phyloP scores from a whole-genome alignment of 768 basidiomycete species.

The Amanita fuliginea region DNA sequence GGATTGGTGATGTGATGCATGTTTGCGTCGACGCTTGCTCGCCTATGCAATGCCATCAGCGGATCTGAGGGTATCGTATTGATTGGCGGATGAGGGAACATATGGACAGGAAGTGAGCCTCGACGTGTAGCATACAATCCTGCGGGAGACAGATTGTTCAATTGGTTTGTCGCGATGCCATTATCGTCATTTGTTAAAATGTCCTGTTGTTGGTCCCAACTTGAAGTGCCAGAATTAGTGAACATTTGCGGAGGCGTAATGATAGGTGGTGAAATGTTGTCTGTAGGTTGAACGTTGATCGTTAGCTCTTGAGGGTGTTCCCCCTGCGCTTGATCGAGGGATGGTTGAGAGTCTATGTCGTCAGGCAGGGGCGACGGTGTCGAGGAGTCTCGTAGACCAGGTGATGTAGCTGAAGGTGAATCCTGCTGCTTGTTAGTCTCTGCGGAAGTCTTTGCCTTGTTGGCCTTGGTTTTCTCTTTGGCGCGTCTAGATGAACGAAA shows the following conservation, averaged over 20 bases:
- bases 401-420: conserved; percentile 6
- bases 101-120: conserved; percentile 43
- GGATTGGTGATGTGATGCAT: conserved; percentile 38
- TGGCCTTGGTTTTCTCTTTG: conserved; percentile 64
- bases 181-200: conserved; percentile 1
- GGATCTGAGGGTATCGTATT: conserved; percentile 22
- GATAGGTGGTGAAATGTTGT: conserved; percentile 11
- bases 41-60: conserved; percentile 29
- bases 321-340: not conserved
- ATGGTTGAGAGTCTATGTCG: conserved; percentile 1
- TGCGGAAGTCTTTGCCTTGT: conserved; percentile 30
- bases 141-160: conserved; percentile 8
- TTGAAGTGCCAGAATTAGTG: conserved; percentile 18
- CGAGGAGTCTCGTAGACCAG: not conserved
- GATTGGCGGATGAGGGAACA: conserved; percentile 20
- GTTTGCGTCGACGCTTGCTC: conserved; percentile 36
- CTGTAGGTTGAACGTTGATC: not conserved
- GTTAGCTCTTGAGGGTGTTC: conserved; percentile 1
- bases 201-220: conserved; percentile 11
- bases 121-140: conserved; percentile 30
- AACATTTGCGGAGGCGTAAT: conserved; percentile 28
- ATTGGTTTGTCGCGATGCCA: not conserved
- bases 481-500: conserved; percentile 45
- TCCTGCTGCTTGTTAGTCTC: conserved; percentile 8
- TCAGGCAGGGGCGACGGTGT: conserved; percentile 8